Conservation (phyloP, 2,329 filamentous ascomycete species). For the Xylariales sp. region DNA sequence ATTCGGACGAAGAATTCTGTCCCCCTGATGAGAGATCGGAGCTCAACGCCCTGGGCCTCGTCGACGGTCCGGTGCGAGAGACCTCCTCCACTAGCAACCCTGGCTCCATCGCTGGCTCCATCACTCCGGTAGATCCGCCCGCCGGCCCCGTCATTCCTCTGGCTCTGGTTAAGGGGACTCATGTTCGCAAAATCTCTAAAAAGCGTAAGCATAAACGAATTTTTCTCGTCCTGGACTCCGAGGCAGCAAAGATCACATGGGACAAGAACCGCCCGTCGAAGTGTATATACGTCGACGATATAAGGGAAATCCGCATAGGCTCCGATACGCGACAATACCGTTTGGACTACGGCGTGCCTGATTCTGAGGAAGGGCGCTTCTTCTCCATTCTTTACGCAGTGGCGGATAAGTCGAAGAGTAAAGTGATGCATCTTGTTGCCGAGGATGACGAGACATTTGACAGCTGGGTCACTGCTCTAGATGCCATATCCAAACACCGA, state of each 20-base stretch:
- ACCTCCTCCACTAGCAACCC: conserved; percentile 44
- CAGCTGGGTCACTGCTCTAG: conserved; percentile 79
- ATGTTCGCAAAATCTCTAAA: conserved; percentile 79
- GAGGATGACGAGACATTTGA: conserved; percentile 66
- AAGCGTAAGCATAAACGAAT: conserved; percentile 72
- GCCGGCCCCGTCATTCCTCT: conserved; percentile 72
- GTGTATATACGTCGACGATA: conserved; percentile 89
- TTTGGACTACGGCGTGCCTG: conserved; percentile 71
- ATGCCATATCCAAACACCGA: conserved; percentile 78
- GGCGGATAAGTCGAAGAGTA: conserved; percentile 74
- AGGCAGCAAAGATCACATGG: conserved; percentile 85
- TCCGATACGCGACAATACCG: conserved; percentile 84
- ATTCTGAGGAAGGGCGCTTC: conserved; percentile 67
- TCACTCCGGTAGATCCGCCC: conserved; percentile 31
- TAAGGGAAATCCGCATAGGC: conserved; percentile 82
- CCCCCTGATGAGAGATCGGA: conserved; percentile 46
- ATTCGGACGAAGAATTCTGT: conserved; percentile 53
- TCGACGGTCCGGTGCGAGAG: conserved; percentile 40
- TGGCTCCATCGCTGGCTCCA: conserved; percentile 40
- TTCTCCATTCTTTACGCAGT: conserved; percentile 87
- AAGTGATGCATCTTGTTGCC: conserved; percentile 84
- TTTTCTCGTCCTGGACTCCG: conserved; percentile 68
- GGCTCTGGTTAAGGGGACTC: conserved; percentile 72
- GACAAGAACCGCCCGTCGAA: conserved; percentile 75
- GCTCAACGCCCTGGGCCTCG: conserved; percentile 31